Conservation (phyloP, 1,284 basidiomycete genomes). For the Cryptococcus neoformans region DNA sequence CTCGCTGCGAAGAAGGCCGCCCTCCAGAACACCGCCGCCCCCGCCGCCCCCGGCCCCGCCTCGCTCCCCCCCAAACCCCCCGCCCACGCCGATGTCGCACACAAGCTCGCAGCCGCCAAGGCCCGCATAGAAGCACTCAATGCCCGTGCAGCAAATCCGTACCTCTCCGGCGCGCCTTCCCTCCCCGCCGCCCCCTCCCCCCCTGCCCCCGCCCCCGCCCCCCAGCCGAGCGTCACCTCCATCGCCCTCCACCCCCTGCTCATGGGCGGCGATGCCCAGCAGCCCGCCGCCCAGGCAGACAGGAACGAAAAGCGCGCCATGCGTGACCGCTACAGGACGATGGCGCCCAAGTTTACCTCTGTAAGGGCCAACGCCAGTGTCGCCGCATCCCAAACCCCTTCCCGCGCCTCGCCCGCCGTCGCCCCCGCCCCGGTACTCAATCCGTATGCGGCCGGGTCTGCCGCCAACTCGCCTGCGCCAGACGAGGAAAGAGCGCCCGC, state of each 20-base stretch:
- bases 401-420: constrained; percentile 49
- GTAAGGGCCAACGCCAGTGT: constrained; percentile 63
- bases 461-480: constrained; percentile 10
- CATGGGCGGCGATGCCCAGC: constrained; percentile 58
- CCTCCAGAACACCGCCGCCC: constrained; percentile 56
- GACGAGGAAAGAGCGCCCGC: constrained; percentile 52
- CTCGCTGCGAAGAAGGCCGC: constrained; percentile 77
- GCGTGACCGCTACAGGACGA: constrained; percentile 72
- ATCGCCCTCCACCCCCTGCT: constrained; percentile 83
- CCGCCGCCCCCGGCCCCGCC: constrained; percentile 13
- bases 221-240: constrained; percentile 22
- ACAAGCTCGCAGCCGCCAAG: constrained; percentile 72
- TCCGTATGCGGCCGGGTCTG: constrained; percentile 62
- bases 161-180: constrained; percentile 25
- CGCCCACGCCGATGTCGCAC: constrained; percentile 52
- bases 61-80: constrained; percentile 17
- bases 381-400: constrained; percentile 41
- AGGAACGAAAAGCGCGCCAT: constrained; percentile 44
- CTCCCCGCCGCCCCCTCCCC: constrained; percentile 49
- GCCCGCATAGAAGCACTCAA: constrained; percentile 73
- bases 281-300: constrained; percentile 33
- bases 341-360: constrained; percentile 95
- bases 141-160: constrained; percentile 52
- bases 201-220: constrained; percentile 2
- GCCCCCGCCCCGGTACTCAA: constrained; percentile 54